Base-by-base conservation (phyloP, 352 stramenopile species). In the Globisporangium perplexum region DNA sequence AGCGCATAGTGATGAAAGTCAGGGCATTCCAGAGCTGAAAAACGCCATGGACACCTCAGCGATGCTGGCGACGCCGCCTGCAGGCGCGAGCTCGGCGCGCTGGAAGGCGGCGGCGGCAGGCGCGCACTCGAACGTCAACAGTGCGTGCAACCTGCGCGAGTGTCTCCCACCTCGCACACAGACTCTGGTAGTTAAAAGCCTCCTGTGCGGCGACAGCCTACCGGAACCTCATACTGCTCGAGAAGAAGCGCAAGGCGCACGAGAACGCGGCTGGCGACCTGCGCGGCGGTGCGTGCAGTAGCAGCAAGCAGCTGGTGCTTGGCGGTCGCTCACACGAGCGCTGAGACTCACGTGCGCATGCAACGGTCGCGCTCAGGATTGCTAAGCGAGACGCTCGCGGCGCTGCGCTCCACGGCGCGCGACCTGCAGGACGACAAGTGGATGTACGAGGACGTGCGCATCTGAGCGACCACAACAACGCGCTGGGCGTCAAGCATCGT, bases 391-490 rank as follows among this genome's bases (percentile, higher is more conserved):
- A 84, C 73, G 38, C 66, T 90, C 12, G 59, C 61, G n/a, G 54
- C 20, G 8, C 54, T 90, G 39, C 75, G 77, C 8, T 42, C 65
- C 48, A 88, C 85, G 41, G 73, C 75, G 12, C 59, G 67, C 31
- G 62, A 77, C 41, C 65, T 90, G 41, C 72, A 88, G 54, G 66
- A 84, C 24, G 75, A 90, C 69, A 75, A 78, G 54, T 90, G 80
- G 80, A 86, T 87, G 69, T 88, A 85, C 53, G 66, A 88, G 39
- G 75, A 88, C 41, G 66, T 83, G 18, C 64, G 74, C 43, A 65
- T 86, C 42, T 86, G 63, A 71, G 31, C 8, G 8, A 48, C 11
- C 26, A 39, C n/a, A 3, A 20, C 18, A 49, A 23, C 26, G 17
- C 4, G 39, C 26, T 14, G 11, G 39, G 12, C 18, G 39, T 45